Conservation (phyloP, 1,284 basidiomycete species). For the Sanghuangporus sanghuang region DNA sequence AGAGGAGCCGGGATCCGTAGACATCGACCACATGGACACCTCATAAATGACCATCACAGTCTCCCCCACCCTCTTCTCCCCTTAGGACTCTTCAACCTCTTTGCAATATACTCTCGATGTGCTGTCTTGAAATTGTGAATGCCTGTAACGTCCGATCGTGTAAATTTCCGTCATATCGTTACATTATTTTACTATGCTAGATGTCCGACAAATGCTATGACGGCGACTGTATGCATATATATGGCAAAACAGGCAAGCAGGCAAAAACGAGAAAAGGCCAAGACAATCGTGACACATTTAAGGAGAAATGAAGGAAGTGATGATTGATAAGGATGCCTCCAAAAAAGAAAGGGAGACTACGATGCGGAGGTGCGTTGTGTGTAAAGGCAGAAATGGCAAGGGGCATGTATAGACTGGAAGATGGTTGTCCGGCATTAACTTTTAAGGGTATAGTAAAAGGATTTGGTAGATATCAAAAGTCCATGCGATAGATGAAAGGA, state of each 20-base stretch:
- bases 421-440: constrained; percentile 5
- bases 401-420: background rate
- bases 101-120: background rate
- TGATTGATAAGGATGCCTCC: background rate
- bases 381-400: background rate
- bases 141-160: background rate
- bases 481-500: background rate
- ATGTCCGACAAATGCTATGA: constrained; percentile 1
- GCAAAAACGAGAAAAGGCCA: background rate
- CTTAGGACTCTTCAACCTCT: background rate
- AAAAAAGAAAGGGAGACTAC: background rate
- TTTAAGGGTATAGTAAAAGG: constrained; percentile 8
- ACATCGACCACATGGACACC: constrained; percentile 11
- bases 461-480: background rate
- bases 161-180: constrained; percentile 1
- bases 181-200: constrained; percentile 5
- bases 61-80: background rate
- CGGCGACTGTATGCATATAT: background rate
- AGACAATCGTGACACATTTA: background rate
- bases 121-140: background rate
- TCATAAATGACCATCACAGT: background rate
- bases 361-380: background rate
- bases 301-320: background rate
- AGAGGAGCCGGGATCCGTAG: background rate
- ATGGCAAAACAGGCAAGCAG: background rate